Percentiles rank a stretch among this genome's conserved stretches.
These are phyloP conservation scores for Candida parachauliodes DNA, from an alignment of 805 yeast species.

Conservation along the genomic window DNA sequence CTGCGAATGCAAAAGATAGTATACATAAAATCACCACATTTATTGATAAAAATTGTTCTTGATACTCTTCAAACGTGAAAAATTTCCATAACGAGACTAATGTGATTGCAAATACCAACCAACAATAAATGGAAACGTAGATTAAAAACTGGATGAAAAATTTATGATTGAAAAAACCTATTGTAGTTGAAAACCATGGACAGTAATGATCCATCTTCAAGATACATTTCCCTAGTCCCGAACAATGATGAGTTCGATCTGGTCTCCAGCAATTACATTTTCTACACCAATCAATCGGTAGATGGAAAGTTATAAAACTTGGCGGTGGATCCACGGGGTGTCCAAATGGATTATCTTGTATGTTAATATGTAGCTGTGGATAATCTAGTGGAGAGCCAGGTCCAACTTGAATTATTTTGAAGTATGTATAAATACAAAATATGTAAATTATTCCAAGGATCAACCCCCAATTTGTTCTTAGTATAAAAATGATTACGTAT, in stretches of 20 bases:
- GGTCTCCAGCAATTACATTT: slow-evolving; percentile 59
- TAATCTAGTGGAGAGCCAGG: slow-evolving; percentile 67
- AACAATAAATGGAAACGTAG: slow-evolving; percentile 49
- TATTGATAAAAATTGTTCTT: slow-evolving; percentile 46
- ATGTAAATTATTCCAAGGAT: slow-evolving; percentile 26
- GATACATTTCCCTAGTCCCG: slow-evolving; percentile 45
- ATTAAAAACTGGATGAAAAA: slow-evolving; percentile 70
- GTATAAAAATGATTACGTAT: slow-evolving; percentile 26
- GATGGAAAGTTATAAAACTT: slow-evolving; percentile 31
- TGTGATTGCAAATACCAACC: slow-evolving; percentile 38
- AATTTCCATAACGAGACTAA: slow-evolving; percentile 45
- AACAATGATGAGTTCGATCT: slow-evolving; percentile 57
- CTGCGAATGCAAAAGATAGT: slow-evolving; percentile 51
- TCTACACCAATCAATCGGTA: slow-evolving; percentile 51
- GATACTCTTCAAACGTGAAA: slow-evolving; percentile 39
- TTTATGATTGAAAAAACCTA: slow-evolving; percentile 80
- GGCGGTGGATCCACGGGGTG: slow-evolving; percentile 23
- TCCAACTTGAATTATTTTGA: slow-evolving; percentile 48
- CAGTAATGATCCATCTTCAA: slow-evolving; percentile 60
- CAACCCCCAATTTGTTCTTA: slow-evolving; percentile 13
- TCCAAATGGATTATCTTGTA: slow-evolving; percentile 14
- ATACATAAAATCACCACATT: slow-evolving; percentile 60
- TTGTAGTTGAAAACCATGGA: slow-evolving; percentile 91
- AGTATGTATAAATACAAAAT: slow-evolving; percentile 49
- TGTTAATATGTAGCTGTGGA: slow-evolving; percentile 34